A percentile compares a stretch with the other conserved stretches of the same genome.
Conservation (phyloP, 1,284 basidiomycete species). For the Cryptococcus sp. region DNA sequence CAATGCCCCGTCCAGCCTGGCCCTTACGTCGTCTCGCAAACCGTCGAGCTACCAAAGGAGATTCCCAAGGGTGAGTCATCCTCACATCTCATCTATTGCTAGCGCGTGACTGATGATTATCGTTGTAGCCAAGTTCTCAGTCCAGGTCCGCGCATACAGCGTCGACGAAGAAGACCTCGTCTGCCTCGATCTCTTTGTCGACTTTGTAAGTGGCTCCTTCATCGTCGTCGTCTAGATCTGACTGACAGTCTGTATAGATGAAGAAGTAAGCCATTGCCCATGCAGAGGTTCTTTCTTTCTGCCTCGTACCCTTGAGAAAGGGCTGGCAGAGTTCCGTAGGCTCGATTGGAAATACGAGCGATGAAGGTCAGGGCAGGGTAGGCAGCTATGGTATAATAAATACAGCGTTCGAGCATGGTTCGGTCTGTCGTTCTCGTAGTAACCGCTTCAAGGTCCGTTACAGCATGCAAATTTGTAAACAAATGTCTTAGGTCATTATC, state of each 20-base stretch:
- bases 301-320: too few species aligned
- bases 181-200: conserved; percentile 76
- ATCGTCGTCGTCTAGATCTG: background rate
- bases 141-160: conserved; percentile 73
- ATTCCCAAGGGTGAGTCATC: conserved; percentile 73
- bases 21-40: conserved; percentile 69
- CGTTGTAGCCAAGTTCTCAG: conserved; percentile 76
- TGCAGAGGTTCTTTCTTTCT: too few species aligned
- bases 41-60: conserved; percentile 79
- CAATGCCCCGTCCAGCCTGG: conserved; percentile 63
- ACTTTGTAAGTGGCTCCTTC: conserved; percentile 50
- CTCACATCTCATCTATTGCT: background rate
- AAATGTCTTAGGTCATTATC: too few species aligned
- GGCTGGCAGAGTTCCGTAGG: too few species aligned
- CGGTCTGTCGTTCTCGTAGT: too few species aligned
- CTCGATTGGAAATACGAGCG: too few species aligned
- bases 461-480: too few species aligned
- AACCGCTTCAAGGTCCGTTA: too few species aligned
- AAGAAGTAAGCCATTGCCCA: conserved; percentile 9
- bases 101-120: background rate
- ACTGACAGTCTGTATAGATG: conserved; percentile 6
- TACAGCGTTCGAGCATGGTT: too few species aligned
- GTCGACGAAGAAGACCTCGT: conserved; percentile 74
- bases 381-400: too few species aligned
- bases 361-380: too few species aligned